Evolutionary conservation across 768 basidiomycete species (phyloP), one percentile per base, ranked within the genome.

Genomic region (Calocera cornea): DNA sequence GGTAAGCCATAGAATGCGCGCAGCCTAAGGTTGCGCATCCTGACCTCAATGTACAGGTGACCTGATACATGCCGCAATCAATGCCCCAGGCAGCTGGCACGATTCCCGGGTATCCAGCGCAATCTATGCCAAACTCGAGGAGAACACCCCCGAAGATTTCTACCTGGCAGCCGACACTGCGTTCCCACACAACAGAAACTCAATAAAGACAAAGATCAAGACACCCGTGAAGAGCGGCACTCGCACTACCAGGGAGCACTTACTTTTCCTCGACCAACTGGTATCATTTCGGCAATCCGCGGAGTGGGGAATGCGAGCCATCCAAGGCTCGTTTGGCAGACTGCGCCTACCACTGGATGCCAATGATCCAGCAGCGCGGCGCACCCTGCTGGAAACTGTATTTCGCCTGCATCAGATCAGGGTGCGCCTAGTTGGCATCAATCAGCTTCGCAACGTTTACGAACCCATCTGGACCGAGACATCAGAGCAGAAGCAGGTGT

Each of bases 11-110:
- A 47, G 16, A 19, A 19, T 19, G 44, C 44, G 24, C 19, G 19
- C 44, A n/a, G n/a, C n/a, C n/a, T n/a, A n/a, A n/a, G n/a, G n/a
- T n/a, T 41, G 40, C 44, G 8, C 19, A 47, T 3, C 44, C 44
- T 47, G 19, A 3, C 44, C 3, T 47, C 19, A 5, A 8, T 64
- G 29, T 5, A 34, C 47, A 82, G 80, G 80, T 40, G 66, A 68
- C 7, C 75, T 82, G 8, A 77, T 82, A 72, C 71, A 68, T 8
- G 72, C 70, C 10, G 70, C 69, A 7, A 64, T 78, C 16, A 82
- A 82, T 72, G 74, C 76, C 0, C 81, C 80, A 0, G 79, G 81
- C 11, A 82, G 81, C 69, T 83, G 81, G 81, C 83, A 83, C 71
- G 79, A 83, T 68, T 75, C 80, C 7, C 74, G 72, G 27, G 76